Evolutionary conservation across 2,329 filamentous ascomycete species (phyloP).

Genomic region (Sphaerulina vaccinii): DNA sequence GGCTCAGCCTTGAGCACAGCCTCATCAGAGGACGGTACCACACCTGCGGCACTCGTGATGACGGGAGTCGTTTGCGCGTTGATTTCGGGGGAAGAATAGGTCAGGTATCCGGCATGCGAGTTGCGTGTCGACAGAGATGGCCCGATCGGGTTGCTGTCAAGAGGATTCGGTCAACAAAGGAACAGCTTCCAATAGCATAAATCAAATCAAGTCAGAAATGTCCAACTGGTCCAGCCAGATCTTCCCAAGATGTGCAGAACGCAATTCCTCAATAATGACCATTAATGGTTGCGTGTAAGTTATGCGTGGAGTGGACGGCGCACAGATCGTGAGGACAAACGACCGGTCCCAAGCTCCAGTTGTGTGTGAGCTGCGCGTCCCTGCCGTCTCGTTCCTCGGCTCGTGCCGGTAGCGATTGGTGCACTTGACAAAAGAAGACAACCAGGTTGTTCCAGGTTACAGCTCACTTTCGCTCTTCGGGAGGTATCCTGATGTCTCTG

Average conservation of each 20-base stretch:
- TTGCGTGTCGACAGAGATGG: slow-evolving; percentile 44
- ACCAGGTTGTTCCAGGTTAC: no score
- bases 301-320: neutral
- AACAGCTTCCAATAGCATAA: slow-evolving; percentile 2
- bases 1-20: slow-evolving; percentile 38
- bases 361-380: neutral
- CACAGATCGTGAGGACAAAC: neutral
- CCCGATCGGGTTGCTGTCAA: slow-evolving; percentile 27
- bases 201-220: slow-evolving; percentile 12
- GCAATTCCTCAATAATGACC: neutral
- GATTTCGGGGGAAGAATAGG: slow-evolving; percentile 49
- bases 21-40: neutral
- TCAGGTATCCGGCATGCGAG: slow-evolving; percentile 51
- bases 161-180: slow-evolving; percentile 8
- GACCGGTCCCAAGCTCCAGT: neutral
- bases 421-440: no score
- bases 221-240: neutral
- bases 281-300: neutral
- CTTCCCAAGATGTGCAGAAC: neutral
- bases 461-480: no score
- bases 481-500: no score
- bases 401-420: neutral
- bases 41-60: neutral
- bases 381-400: neutral
- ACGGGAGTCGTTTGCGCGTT: slow-evolving; percentile 27